Conservation (phyloP, 306 rosid genomes). For the Begonia fuchsioides region DNA sequence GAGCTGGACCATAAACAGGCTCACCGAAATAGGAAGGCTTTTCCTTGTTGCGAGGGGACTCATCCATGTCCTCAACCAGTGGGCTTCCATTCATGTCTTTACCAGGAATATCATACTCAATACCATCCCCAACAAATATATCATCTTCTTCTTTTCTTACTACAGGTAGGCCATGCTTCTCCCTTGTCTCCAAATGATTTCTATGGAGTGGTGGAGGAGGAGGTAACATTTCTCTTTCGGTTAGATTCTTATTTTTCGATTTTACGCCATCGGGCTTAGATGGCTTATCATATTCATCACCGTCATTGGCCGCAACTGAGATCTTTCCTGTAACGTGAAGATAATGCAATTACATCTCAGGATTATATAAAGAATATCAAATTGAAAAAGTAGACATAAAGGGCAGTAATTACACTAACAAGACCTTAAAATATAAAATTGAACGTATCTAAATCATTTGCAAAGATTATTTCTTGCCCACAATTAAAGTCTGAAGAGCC, state of each 20-base stretch:
- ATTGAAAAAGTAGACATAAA: not conserved
- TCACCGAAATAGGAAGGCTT: slow-evolving; percentile 55
- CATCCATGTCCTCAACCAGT: slow-evolving; percentile 93
- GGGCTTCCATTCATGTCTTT: slow-evolving; percentile 79
- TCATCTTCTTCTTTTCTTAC: slow-evolving; percentile 79
- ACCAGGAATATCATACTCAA: slow-evolving; percentile 68
- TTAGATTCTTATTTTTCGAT: slow-evolving; percentile 20
- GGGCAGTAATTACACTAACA: not conserved
- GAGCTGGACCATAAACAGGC: slow-evolving; percentile 79
- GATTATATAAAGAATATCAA: not conserved
- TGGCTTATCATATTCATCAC: slow-evolving; percentile 47
- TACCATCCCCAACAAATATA: slow-evolving; percentile 84
- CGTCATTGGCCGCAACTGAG: slow-evolving; percentile 41
- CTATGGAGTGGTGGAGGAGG: slow-evolving; percentile 52
- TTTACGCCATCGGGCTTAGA: slow-evolving; percentile 36
- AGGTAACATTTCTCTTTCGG: slow-evolving; percentile 45
- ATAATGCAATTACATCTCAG: too few relatives aligned
- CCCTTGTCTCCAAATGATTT: slow-evolving; percentile 36
- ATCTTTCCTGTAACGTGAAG: slow-evolving; percentile 37
- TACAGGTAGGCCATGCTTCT: slow-evolving; percentile 56
- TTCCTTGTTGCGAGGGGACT: slow-evolving; percentile 84
- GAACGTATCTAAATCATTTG: too few relatives aligned
- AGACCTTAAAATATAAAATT: too few relatives aligned
- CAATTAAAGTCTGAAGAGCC: not conserved
- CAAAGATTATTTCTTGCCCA: not conserved